Evolutionary conservation across 352 stramenopile species (phyloP).

Genomic region (Phytophthora brassicae): DNA sequence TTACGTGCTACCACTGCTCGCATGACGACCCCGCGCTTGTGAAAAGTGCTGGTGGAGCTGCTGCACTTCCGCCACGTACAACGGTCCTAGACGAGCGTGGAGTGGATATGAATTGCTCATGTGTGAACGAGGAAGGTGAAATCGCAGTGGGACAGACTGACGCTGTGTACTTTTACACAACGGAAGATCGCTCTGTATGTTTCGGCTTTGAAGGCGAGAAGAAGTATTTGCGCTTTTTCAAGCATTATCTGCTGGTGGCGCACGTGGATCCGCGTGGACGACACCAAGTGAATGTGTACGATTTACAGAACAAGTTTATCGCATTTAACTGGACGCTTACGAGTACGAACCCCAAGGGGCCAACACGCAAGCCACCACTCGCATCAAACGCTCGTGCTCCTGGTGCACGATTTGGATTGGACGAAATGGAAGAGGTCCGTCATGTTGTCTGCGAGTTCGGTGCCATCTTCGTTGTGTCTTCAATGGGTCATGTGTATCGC

Average conservation of each 20-base stretch:
- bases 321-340: conserved; percentile 91
- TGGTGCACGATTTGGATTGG: conserved; percentile 75
- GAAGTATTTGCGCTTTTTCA: conserved; percentile 87
- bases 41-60: conserved; percentile 63
- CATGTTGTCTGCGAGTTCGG: conserved; percentile 87
- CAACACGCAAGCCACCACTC: conserved; percentile 35
- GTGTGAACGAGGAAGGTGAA: conserved; percentile 84
- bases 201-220: conserved; percentile 90
- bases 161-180: conserved; percentile 90
- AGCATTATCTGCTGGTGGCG: conserved; percentile 84
- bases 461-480: conserved; percentile 87
- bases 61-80: conserved; percentile 64
- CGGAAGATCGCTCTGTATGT: conserved; percentile 84
- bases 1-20: conserved; percentile 86
- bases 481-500: conserved; percentile 88
- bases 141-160: conserved; percentile 84
- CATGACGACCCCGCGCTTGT: conserved; percentile 79
- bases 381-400: conserved; percentile 38
- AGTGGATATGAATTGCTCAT: conserved; percentile 79
- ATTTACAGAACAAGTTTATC: conserved; percentile 92
- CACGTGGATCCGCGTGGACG: conserved; percentile 81
- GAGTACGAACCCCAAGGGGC: conserved; percentile 44
- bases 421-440: conserved; percentile 88
- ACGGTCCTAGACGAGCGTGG: conserved; percentile 82
- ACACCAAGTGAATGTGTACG: conserved; percentile 90